phyloP scores from a whole-genome alignment of 805 yeast genomes.

The Metschnikowia similis region DNA sequence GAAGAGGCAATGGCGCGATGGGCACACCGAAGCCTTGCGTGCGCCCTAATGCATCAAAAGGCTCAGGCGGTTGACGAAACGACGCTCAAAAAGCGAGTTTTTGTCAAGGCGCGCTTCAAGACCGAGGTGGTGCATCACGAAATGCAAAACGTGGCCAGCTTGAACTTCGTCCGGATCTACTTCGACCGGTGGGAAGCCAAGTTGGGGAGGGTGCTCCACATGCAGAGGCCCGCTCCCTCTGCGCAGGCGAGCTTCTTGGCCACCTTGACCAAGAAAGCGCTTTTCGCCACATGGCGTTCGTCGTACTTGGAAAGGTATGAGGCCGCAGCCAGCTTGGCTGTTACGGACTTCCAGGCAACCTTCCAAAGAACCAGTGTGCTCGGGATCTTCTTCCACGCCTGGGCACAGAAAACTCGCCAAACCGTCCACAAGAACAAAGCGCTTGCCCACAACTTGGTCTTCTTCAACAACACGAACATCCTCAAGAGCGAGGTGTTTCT shows the following conservation, averaged over 20 bases:
- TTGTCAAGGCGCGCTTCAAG: constrained; percentile 1
- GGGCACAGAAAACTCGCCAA: constrained; percentile 4
- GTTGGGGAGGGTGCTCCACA: not conserved
- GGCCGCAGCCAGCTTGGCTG: constrained; percentile 12
- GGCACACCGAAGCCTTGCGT: not conserved
- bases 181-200: constrained; percentile 8
- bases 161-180: constrained; percentile 20
- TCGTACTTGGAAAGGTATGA: constrained; percentile 21
- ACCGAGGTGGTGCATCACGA: constrained; percentile 1
- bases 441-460: constrained; percentile 7
- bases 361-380: constrained; percentile 5
- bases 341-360: constrained; percentile 16
- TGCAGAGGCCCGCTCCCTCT: not conserved
- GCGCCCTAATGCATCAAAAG: not conserved
- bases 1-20: not conserved
- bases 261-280: not conserved
- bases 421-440: not conserved
- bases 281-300: constrained; percentile 22
- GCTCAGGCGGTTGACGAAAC: not conserved
- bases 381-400: constrained; percentile 3
- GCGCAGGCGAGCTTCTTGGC: not conserved
- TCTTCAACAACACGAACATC: constrained; percentile 6
- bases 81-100: not conserved
- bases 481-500: constrained; percentile 7
- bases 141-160: constrained; percentile 15